A percentile compares a stretch with the other conserved stretches of the same genome.
Evolutionary conservation across 441 rosid genomes (phyloP).

Genomic region (Bruguiera hainesii): DNA sequence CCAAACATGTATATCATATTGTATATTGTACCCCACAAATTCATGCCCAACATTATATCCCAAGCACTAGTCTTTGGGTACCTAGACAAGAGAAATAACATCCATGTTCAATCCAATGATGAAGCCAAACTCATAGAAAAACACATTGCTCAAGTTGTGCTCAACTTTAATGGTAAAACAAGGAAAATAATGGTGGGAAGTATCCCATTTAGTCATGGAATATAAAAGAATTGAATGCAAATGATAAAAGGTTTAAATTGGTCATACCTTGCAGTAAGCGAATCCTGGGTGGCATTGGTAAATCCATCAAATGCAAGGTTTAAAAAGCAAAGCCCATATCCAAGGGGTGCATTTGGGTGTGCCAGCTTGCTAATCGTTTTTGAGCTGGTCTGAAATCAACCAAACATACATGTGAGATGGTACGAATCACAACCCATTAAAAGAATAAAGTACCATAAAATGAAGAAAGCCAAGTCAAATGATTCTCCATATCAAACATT

Average conservation of each 20-base stretch:
- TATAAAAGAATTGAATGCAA: background rate
- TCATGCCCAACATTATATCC: slow-evolving; percentile 98
- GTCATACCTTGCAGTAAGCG: slow-evolving; percentile 61
- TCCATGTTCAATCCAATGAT: background rate
- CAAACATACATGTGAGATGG: background rate
- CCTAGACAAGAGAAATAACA: slow-evolving; percentile 31
- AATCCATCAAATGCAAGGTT: slow-evolving; percentile 97
- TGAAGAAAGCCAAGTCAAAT: background rate
- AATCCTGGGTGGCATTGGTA: slow-evolving; percentile 97
- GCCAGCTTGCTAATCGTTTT: slow-evolving; percentile 92
- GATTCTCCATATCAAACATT: background rate
- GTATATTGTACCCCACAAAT: slow-evolving; percentile 92
- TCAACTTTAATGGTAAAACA: background rate
- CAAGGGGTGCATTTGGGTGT: slow-evolving; percentile 92
- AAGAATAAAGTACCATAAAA: background rate
- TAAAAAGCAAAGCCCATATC: slow-evolving; percentile 83
- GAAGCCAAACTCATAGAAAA: background rate
- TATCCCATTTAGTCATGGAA: background rate
- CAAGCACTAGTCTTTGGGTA: slow-evolving; percentile 87
- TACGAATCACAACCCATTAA: background rate
- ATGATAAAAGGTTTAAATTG: background rate
- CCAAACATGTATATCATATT: slow-evolving; percentile 89
- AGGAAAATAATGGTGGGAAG: background rate
- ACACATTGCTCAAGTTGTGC: background rate
- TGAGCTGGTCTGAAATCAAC: slow-evolving; percentile 68